Conservation (phyloP, 306 rosid genomes). For the Fagus sylvatica region DNA sequence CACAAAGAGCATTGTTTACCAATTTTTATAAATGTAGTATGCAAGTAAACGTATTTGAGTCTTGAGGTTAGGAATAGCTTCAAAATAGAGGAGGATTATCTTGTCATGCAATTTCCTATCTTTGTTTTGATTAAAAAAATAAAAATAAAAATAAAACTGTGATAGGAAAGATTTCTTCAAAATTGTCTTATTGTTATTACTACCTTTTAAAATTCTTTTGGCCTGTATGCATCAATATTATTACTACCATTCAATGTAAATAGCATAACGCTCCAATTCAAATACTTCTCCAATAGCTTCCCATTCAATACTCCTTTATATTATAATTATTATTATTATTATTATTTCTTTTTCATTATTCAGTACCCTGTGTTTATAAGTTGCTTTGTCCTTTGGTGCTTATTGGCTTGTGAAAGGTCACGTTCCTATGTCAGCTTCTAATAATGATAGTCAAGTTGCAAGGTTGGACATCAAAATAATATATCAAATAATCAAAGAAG, state of each 20-base stretch:
- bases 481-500: neutral
- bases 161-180: no score
- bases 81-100: no score
- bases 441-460: slow-evolving; percentile 24
- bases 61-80: no score
- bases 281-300: neutral
- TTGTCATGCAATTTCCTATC: no score
- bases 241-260: neutral
- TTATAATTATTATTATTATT: neutral
- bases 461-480: neutral
- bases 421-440: slow-evolving; percentile 30
- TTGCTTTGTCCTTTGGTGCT: slow-evolving; percentile 33
- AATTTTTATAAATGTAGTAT: no score
- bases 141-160: no score
- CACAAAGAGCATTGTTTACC: no score
- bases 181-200: no score
- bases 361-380: neutral
- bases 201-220: neutral
- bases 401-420: slow-evolving; percentile 27
- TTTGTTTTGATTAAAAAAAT: no score
- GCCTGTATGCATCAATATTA: neutral
- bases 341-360: no score
- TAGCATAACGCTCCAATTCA: neutral
- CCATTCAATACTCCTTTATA: neutral
- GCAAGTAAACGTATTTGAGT: no score